These are phyloP conservation scores for Colletotrichum sidae DNA, from an alignment of 2,329 filamentous ascomycete genomes.

Conservation along the genomic window DNA sequence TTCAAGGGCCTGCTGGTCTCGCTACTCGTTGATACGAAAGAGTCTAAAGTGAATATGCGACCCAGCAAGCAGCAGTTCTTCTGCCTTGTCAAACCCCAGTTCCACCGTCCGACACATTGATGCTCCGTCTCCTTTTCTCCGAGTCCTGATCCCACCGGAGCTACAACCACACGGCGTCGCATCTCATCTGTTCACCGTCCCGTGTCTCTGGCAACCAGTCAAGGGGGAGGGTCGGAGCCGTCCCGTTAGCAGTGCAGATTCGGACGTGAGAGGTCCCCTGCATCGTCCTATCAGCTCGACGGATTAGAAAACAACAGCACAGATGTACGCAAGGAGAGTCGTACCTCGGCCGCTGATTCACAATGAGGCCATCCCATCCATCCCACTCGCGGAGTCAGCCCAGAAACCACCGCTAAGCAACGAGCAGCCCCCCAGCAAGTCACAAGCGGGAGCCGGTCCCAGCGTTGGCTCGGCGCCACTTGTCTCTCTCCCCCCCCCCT, in stretches of 20 bases:
- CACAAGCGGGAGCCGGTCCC: neutral
- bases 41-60: too few relatives aligned
- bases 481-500: too few relatives aligned
- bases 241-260: neutral
- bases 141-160: neutral
- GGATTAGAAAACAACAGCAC: neutral
- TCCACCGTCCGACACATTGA: slow-evolving; percentile 1
- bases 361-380: slow-evolving; percentile 11
- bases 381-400: neutral
- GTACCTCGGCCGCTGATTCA: slow-evolving; percentile 10
- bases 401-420: slow-evolving; percentile 2
- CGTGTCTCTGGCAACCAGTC: neutral
- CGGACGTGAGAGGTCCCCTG: slow-evolving; percentile 8
- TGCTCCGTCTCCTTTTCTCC: neutral
- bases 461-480: neutral
- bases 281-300: neutral
- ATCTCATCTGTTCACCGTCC: slow-evolving; percentile 2
- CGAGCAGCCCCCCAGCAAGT: slow-evolving; percentile 11
- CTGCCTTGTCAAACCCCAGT: neutral
- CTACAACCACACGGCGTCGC: too few relatives aligned
- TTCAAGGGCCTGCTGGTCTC: too few relatives aligned
- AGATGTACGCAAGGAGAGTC: neutral
- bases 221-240: slow-evolving; percentile 2
- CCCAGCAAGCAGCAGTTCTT: too few relatives aligned
- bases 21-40: too few relatives aligned